Evolutionary conservation across 2,329 filamentous ascomycete species (phyloP).

Genomic region (Alternaria novae-zelandiae): DNA sequence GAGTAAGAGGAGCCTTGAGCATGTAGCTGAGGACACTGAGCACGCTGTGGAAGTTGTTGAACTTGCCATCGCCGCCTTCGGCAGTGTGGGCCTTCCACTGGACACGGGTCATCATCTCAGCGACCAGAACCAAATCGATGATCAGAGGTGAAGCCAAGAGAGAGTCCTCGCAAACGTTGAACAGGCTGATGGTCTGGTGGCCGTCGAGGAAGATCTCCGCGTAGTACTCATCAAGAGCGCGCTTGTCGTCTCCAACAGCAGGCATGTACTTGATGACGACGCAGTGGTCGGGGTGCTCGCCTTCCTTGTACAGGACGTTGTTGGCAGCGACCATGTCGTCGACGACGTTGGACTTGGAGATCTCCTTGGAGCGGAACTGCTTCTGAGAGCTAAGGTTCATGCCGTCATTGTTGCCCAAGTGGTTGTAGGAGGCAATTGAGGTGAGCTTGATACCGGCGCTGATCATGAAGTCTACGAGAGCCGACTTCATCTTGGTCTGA

Average conservation of each 20-base stretch:
- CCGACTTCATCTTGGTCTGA: constrained; percentile 99
- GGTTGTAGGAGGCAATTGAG: constrained; percentile 98
- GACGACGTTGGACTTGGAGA: constrained; percentile 98
- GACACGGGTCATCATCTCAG: constrained; percentile 99
- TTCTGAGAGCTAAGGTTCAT: constrained; percentile 97
- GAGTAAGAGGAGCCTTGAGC: constrained; percentile 93
- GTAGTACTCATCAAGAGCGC: constrained; percentile 98
- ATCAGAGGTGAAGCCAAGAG: constrained; percentile 94
- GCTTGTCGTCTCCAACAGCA: constrained; percentile 98
- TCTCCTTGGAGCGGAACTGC: constrained; percentile 99
- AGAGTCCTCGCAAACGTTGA: constrained; percentile 99
- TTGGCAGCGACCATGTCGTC: constrained; percentile 99
- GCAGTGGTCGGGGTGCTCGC: constrained; percentile 95
- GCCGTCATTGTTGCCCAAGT: constrained; percentile 98
- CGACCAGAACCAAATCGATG: constrained; percentile 90
- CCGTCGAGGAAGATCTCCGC: constrained; percentile 98
- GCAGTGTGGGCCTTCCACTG: constrained; percentile 75
- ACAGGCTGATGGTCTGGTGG: constrained; percentile 96
- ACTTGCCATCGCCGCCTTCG: constrained; percentile 67
- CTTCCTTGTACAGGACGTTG: constrained; percentile 83
- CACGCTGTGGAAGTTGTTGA: constrained; percentile 94
- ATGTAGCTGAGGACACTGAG: constrained; percentile 98
- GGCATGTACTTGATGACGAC: constrained; percentile 99
- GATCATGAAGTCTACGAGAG: constrained; percentile 97
- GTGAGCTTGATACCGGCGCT: constrained; percentile 98